These are phyloP conservation scores for Gracilaria domingensis DNA, from an alignment of 23 red algal species.

Conservation along the genomic window DNA sequence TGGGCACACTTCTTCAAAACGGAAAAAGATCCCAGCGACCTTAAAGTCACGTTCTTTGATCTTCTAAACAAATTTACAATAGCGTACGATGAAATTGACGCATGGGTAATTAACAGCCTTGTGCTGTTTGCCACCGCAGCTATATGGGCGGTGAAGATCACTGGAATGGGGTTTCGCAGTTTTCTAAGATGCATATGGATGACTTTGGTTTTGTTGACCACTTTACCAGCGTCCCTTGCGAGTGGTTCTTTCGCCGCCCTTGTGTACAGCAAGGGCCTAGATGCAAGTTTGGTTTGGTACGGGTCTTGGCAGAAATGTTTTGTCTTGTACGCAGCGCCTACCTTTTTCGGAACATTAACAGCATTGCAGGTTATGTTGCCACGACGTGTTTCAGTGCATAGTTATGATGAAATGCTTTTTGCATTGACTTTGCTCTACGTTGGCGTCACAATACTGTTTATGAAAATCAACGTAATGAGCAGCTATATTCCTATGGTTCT, in stretches of 20 bases:
- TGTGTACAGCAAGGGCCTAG: constrained; percentile 18
- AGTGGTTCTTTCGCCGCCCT: constrained; percentile 64
- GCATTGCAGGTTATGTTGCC: constrained; percentile 36
- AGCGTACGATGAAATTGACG: constrained; percentile 7
- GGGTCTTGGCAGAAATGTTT: constrained; percentile 18
- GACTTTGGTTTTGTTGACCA: constrained; percentile 13
- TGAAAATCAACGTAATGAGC: constrained; percentile 39
- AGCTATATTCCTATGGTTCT: constrained; percentile 52
- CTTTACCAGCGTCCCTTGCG: constrained; percentile 14
- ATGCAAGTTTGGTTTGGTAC: constrained; percentile 29
- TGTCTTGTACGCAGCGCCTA: constrained; percentile 47
- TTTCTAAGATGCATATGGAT: constrained; percentile 28
- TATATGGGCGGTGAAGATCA: constrained; percentile 49
- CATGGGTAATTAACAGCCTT: constrained; percentile 20
- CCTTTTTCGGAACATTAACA: constrained; percentile 45
- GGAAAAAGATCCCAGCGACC: constrained; percentile 5
- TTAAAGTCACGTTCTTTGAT: constrained; percentile 57
- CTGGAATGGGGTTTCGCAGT: neutral
- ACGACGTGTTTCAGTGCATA: constrained; percentile 13
- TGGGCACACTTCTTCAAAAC: neutral
- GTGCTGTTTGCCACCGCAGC: constrained; percentile 36
- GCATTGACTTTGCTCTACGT: constrained; percentile 32
- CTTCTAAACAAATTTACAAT: constrained; percentile 35
- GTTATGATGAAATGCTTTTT: constrained; percentile 66
- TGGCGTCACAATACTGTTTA: constrained; percentile 10